A percentile compares a stretch with the other conserved stretches of the same genome.
phyloP scores from a whole-genome alignment of 2,329 filamentous ascomycete genomes.

The Coniochaeta ligniaria region DNA sequence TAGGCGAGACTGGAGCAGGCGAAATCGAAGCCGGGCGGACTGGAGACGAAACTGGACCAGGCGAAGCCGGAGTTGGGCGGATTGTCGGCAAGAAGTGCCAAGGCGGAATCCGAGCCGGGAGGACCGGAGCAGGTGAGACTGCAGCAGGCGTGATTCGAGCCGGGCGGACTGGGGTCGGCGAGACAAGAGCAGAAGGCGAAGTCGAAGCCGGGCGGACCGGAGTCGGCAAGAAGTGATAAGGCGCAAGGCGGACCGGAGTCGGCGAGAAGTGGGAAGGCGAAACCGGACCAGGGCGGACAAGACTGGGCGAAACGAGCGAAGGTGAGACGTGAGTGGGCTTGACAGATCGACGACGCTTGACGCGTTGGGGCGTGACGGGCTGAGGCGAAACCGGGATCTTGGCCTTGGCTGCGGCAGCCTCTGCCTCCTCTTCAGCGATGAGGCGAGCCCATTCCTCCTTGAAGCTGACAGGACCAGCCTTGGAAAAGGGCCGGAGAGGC shows the following conservation, averaged over 20 bases:
- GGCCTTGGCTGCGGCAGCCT: not conserved
- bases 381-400: not conserved
- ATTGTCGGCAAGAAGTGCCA: too few relatives aligned
- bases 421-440: not conserved
- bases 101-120: too few relatives aligned
- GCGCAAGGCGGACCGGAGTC: not conserved
- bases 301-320: not conserved
- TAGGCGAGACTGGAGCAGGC: not conserved
- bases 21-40: not conserved
- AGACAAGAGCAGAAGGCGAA: not conserved
- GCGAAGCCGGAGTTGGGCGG: too few relatives aligned
- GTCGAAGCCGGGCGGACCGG: not conserved
- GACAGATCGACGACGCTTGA: not conserved
- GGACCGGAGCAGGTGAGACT: not conserved
- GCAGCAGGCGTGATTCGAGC: not conserved
- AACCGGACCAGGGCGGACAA: not conserved
- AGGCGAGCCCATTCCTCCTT: not conserved
- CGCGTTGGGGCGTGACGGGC: not conserved
- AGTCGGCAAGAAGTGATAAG: not conserved
- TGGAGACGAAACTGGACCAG: not conserved
- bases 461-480: not conserved
- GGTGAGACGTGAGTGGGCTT: not conserved
- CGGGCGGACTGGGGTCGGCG: not conserved
- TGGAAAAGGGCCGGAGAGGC: not conserved
- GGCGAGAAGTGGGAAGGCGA: not conserved